Conservation (phyloP, 2,329 filamentous ascomycete species). For the Botryotinia calthae region DNA sequence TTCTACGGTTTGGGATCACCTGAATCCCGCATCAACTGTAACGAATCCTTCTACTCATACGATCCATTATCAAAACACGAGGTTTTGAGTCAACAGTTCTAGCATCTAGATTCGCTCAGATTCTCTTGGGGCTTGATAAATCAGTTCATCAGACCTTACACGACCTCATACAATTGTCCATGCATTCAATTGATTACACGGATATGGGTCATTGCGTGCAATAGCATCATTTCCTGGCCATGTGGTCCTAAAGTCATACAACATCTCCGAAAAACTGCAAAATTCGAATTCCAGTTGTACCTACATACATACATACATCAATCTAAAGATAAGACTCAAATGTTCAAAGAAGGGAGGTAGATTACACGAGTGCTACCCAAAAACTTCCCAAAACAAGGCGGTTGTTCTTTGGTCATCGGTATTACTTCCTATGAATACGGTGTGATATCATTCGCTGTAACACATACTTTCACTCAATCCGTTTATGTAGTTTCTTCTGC, state of each 20-base stretch:
- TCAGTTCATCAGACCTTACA: conserved; percentile 6
- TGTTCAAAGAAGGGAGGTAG: neutral
- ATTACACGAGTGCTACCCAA: neutral
- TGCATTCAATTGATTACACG: neutral
- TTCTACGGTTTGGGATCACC: neutral
- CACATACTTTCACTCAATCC: neutral
- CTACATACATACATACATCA: neutral
- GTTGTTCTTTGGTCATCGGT: neutral
- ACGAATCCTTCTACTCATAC: neutral
- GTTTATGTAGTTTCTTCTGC: neutral
- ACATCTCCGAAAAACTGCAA: neutral
- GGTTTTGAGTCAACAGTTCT: neutral
- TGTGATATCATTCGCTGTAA: neutral
- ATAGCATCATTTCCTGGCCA: neutral
- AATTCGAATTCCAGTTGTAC: neutral
- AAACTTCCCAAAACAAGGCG: neutral
- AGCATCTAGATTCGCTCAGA: neutral
- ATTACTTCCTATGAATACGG: neutral
- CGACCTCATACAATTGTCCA: neutral
- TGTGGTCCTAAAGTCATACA: neutral
- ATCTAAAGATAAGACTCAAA: neutral
- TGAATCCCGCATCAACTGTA: neutral
- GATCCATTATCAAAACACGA: neutral
- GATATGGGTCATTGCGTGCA: neutral
- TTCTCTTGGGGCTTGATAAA: neutral